Percentiles rank a stretch among this genome's conserved stretches.
These are phyloP conservation scores for Aspergillus bombycis DNA, from an alignment of 2,329 filamentous ascomycete genomes.

Conservation along the genomic window DNA sequence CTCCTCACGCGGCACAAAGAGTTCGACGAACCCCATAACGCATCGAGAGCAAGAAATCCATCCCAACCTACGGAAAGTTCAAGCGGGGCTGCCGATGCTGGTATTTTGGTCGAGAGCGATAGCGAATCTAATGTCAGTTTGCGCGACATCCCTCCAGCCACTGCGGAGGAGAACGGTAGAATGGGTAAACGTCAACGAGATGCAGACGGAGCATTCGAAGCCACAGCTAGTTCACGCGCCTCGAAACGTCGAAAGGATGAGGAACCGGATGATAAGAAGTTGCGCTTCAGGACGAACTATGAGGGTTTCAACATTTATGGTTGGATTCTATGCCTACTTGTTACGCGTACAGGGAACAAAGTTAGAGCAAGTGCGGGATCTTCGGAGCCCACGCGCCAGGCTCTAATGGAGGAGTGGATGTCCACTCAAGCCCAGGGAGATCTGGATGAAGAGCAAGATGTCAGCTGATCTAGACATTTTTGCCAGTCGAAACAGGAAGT, in stretches of 20 bases:
- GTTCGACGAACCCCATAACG: conserved; percentile 57
- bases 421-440: conserved; percentile 66
- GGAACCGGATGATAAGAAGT: conserved; percentile 78
- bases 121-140: conserved; percentile 56
- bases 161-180: conserved; percentile 18
- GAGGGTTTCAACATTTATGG: conserved; percentile 97
- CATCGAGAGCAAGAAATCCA: not conserved
- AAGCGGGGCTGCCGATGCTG: conserved; percentile 33
- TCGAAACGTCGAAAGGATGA: conserved; percentile 40
- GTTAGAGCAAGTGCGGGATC: conserved; percentile 37
- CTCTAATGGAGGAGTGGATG: conserved; percentile 84
- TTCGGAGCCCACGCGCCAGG: conserved; percentile 58
- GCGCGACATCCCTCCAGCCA: conserved; percentile 59
- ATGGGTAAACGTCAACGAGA: conserved; percentile 17
- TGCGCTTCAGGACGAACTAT: conserved; percentile 82
- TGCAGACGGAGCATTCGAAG: conserved; percentile 26
- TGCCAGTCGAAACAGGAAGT: too few relatives aligned
- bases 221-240: conserved; percentile 14
- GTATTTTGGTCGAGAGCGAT: conserved; percentile 63
- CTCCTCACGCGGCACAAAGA: conserved; percentile 83
- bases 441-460: conserved; percentile 36
- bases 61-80: conserved; percentile 29
- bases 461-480: not conserved
- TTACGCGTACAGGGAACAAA: conserved; percentile 69
- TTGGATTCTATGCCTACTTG: conserved; percentile 85